Evolutionary conservation across 495 filamentous ascomycete species (phyloP).

Genomic region (Amphirosellinia nigrospora): DNA sequence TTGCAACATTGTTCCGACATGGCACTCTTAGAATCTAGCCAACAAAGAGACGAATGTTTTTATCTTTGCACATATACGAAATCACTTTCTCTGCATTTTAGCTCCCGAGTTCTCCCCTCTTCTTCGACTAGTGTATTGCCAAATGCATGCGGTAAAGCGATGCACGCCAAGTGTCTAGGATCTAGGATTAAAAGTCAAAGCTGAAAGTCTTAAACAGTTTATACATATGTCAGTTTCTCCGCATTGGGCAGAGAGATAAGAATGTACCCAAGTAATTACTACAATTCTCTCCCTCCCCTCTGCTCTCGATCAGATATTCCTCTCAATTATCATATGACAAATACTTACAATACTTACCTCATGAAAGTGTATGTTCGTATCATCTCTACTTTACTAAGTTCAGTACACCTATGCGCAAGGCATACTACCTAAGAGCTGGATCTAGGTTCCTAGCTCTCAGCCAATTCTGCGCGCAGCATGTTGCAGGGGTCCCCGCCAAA

Average conservation of each 20-base stretch:
- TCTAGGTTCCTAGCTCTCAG: neutral
- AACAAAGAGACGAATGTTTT: neutral
- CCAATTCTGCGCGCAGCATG: neutral
- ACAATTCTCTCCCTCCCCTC: too few relatives aligned
- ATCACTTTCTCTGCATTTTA: neutral
- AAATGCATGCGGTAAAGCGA: neutral
- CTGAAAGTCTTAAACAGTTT: neutral
- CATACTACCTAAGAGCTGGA: neutral
- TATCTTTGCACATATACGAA: neutral
- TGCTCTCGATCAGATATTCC: neutral
- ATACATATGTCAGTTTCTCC: neutral
- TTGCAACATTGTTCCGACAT: neutral
- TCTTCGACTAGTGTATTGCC: neutral
- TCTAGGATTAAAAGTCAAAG: neutral
- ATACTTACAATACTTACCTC: neutral
- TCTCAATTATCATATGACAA: neutral
- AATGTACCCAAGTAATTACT: too few relatives aligned
- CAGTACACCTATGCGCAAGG: neutral
- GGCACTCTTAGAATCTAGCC: neutral
- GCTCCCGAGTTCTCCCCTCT: neutral
- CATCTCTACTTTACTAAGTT: neutral
- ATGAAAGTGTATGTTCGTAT: neutral
- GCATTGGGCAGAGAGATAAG: neutral
- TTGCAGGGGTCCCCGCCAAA: neutral
- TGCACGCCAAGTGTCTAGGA: neutral